Evolutionary conservation across 305 asterid genomes (phyloP).

Genomic region (Rubia balearica): DNA sequence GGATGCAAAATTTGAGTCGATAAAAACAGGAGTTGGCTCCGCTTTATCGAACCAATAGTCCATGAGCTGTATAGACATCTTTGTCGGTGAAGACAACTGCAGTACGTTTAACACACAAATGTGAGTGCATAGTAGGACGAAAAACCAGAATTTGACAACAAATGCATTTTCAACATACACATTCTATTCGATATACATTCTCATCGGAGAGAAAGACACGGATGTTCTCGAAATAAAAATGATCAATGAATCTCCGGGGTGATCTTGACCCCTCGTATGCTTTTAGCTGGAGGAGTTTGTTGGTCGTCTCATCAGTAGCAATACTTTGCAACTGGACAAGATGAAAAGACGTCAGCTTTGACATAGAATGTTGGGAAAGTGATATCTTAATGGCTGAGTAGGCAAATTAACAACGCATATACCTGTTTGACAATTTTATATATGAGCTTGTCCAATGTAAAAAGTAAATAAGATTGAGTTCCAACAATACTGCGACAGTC

Average conservation of each 20-base stretch:
- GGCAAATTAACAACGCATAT: conserved; percentile 12
- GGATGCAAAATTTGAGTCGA: conserved; percentile 69
- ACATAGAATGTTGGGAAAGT: conserved; percentile 19
- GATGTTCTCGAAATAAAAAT: conserved; percentile 64
- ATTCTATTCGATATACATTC: conserved; percentile 72
- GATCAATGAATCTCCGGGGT: conserved; percentile 47
- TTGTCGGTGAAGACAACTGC: conserved; percentile 51
- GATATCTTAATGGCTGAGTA: background rate
- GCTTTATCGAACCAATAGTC: conserved; percentile 59
- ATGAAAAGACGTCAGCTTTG: conserved; percentile 15
- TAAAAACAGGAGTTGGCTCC: conserved; percentile 54
- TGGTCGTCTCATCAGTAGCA: conserved; percentile 68
- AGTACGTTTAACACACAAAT: conserved; percentile 19
- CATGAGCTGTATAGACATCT: conserved; percentile 76
- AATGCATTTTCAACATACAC: conserved; percentile 46
- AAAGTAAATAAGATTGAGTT: conserved; percentile 78
- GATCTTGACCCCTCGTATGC: conserved; percentile 76
- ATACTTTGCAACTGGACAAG: conserved; percentile 55
- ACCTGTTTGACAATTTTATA: conserved; percentile 91
- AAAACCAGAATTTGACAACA: conserved; percentile 11
- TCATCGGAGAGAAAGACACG: conserved; percentile 71
- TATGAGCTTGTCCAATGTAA: conserved; percentile 92
- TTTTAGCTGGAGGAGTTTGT: conserved; percentile 68
- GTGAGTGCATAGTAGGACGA: conserved; percentile 9
- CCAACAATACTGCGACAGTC: conserved; percentile 92